Conservation (phyloP, 306 rosid species). For the Cucumis cinereus region DNA sequence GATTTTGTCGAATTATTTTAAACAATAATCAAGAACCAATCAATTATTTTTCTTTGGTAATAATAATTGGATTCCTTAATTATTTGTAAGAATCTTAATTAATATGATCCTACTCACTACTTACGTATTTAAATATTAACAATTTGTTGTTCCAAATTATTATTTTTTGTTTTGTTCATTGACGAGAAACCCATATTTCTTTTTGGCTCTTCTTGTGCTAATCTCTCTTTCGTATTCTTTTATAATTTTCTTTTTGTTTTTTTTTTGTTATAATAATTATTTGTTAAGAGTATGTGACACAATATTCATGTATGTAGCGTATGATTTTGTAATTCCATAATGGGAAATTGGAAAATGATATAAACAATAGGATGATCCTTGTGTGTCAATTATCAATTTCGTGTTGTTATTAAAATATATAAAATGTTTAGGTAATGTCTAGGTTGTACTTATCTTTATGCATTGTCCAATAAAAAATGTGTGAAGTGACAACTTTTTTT, state of each 20-base stretch:
- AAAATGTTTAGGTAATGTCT: too few relatives aligned
- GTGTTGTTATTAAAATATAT: background rate
- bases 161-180: background rate
- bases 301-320: background rate
- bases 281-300: background rate
- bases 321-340: background rate
- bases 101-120: background rate
- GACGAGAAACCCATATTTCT: background rate
- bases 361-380: background rate
- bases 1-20: background rate
- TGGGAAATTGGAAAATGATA: background rate
- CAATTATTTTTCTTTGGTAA: background rate
- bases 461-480: too few relatives aligned
- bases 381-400: background rate
- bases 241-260: too few relatives aligned
- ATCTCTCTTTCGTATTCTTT: background rate
- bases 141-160: background rate
- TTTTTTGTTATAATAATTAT: background rate
- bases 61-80: conserved; percentile 2
- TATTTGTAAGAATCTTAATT: background rate
- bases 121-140: background rate
- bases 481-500: too few relatives aligned
- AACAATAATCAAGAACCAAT: background rate
- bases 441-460: too few relatives aligned
- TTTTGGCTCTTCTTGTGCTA: background rate